phyloP scores from a whole-genome alignment of 306 rosid species.

The Herpetospermum pedunculosum region DNA sequence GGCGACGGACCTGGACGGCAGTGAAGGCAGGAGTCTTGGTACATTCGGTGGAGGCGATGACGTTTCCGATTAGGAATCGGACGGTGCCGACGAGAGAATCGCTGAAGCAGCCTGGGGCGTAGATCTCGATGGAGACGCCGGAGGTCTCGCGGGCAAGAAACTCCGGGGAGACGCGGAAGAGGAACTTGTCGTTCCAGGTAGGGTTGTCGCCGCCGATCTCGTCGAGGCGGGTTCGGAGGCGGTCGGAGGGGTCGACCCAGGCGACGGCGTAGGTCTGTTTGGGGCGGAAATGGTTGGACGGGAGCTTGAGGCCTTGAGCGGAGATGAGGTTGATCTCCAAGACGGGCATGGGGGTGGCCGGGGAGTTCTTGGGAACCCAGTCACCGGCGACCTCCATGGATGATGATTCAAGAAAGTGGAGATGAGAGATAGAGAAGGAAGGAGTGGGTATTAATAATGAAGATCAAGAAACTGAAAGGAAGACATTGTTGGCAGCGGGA shows the following conservation, averaged over 20 bases:
- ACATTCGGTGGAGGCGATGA: constrained; percentile 17
- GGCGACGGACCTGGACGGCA: constrained; percentile 64
- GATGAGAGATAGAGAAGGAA: neutral
- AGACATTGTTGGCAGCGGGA: constrained; percentile 5
- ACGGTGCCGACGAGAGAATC: constrained; percentile 58
- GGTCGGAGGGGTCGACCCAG: constrained; percentile 46
- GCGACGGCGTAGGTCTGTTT: constrained; percentile 56
- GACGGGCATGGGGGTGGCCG: constrained; percentile 22
- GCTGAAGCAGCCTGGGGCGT: constrained; percentile 46
- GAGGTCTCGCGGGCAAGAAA: constrained; percentile 68
- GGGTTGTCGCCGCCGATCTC: constrained; percentile 56
- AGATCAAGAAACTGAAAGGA: constrained; percentile 16
- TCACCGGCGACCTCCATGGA: constrained; percentile 17
- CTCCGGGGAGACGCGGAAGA: constrained; percentile 58
- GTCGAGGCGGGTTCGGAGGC: constrained; percentile 64
- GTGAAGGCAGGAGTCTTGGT: constrained; percentile 42
- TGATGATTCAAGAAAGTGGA: constrained; percentile 19
- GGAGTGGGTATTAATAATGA: constrained; percentile 6
- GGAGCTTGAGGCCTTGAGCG: constrained; percentile 59
- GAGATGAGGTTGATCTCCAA: constrained; percentile 92
- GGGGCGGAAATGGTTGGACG: constrained; percentile 26
- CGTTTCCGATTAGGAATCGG: constrained; percentile 59
- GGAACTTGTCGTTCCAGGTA: constrained; percentile 86
- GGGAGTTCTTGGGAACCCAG: constrained; percentile 7
- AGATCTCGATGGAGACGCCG: constrained; percentile 49